These are phyloP conservation scores for Ilex asprella DNA, from an alignment of 257 asterid genomes.

Conservation along the genomic window DNA sequence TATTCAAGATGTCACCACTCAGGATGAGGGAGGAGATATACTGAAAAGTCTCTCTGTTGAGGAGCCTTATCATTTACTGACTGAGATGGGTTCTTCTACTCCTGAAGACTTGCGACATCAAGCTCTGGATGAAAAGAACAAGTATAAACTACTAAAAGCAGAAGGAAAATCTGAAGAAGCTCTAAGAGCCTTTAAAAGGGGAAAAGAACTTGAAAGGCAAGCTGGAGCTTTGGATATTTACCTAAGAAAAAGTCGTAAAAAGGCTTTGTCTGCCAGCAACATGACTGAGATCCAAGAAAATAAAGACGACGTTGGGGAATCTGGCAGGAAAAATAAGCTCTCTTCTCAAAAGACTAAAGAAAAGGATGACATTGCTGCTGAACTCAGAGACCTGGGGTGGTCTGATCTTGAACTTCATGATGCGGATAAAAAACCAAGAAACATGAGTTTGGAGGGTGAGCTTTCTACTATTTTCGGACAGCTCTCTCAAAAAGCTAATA, in stretches of 20 bases:
- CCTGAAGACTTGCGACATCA: constrained; percentile 87
- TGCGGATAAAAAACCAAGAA: constrained; percentile 49
- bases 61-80: constrained; percentile 21
- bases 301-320: constrained; percentile 31
- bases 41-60: constrained; percentile 29
- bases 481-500: constrained; percentile 44
- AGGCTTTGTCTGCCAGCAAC: constrained; percentile 43
- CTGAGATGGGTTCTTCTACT: constrained; percentile 41
- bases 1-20: constrained; percentile 26
- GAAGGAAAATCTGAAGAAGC: constrained; percentile 97
- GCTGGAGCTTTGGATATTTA: constrained; percentile 79
- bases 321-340: constrained; percentile 31
- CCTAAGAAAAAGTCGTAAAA: constrained; percentile 67
- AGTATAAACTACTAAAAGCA: constrained; percentile 60
- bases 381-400: constrained; percentile 93
- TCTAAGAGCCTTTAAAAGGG: constrained; percentile 70
- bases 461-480: constrained; percentile 65
- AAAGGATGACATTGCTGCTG: constrained; percentile 71
- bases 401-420: constrained; percentile 73
- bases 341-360: constrained; percentile 37
- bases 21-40: constrained; percentile 28
- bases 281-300: constrained; percentile 31
- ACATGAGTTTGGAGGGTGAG: constrained; percentile 72
- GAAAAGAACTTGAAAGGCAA: constrained; percentile 93
- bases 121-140: constrained; percentile 75